A percentile compares a stretch with the other conserved stretches of the same genome.
Conservation (phyloP, 129 eudicot species). For the Artemisia argyi region DNA sequence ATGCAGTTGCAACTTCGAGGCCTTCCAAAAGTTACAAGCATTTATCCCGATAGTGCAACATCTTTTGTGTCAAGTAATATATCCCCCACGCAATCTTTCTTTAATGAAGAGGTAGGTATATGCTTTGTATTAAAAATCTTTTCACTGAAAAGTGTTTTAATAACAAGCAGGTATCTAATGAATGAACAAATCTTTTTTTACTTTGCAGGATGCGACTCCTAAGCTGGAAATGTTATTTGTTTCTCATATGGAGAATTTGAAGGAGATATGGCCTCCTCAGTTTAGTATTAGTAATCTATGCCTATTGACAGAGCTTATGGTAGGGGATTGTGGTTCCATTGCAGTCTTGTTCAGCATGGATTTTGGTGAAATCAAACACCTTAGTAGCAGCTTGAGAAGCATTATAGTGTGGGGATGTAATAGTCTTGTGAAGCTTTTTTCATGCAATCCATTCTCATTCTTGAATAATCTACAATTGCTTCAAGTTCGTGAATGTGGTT, state of each 20-base stretch:
- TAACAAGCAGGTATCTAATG: too few species aligned
- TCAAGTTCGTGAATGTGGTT: neutral
- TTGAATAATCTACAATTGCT: neutral
- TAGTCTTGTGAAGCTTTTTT: neutral
- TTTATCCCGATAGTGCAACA: neutral
- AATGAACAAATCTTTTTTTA: too few species aligned
- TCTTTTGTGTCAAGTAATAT: neutral
- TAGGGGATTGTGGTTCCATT: too few species aligned
- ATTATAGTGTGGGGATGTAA: neutral
- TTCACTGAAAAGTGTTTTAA: too few species aligned
- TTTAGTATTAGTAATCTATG: too few species aligned
- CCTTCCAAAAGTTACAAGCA: neutral
- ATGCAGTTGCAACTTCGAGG: neutral
- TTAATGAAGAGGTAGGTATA: neutral
- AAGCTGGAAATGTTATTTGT: too few species aligned
- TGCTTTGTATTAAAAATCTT: neutral
- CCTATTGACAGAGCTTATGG: too few species aligned
- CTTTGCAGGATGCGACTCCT: too few species aligned
- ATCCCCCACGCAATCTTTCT: neutral
- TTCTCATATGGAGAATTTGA: too few species aligned
- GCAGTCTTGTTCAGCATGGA: too few species aligned
- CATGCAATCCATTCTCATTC: too few species aligned
- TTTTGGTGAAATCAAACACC: neutral
- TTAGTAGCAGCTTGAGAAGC: neutral
- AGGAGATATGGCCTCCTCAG: too few species aligned